Base-by-base conservation (phyloP, 148 eudicot genomes). In the Fagopyrum homotropicum region DNA sequence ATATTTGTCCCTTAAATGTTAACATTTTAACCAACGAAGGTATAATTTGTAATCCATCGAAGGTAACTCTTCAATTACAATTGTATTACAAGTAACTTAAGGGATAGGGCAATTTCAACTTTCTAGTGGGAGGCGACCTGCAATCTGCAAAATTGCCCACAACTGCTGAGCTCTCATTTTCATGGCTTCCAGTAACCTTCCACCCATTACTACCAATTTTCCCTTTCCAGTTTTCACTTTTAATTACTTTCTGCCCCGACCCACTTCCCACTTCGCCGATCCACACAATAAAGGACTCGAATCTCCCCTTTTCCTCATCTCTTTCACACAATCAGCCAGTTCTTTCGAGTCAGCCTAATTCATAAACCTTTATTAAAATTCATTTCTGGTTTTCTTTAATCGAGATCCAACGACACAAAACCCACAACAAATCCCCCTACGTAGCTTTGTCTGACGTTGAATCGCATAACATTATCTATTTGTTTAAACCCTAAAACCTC, bases 141-240 rank as follows among this genome's bases (percentile, higher is more conserved):
- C 71, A 66, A 66, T 15, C 71, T 66, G 71, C 71, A 66, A 12
- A 35, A 26, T 43, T 66, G 71, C 71, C 71, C 71, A 35, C 40
- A 59, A 35, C 45, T 66, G 71, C 71, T 66, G 46, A 66, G 47
- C 71, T 66, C 71, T 66, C 71, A 66, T 45, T 66, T 66, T 66
- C 71, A 66, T 66, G 71, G 71, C 71, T 35, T 66, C 71, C 71
- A 66, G 47, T 66, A 12, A 63, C 69, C 69, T 29, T 63, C 69
- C 69, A 57, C 63, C 63, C 63, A 57, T 55, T 55, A 16, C 5
- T 1, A 7, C 63, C 7, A 19, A 7, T 19, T 57, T 30, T 16
- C 16, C 69, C 26, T 63, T 63, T 10, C 16, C 35, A 59, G 71
- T 66, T 66, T 63, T 2, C 47, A 5, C 71, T 43, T 15, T 66